These are phyloP conservation scores for Piloderma croceum DNA, from an alignment of 768 basidiomycete genomes.

Conservation along the genomic window DNA sequence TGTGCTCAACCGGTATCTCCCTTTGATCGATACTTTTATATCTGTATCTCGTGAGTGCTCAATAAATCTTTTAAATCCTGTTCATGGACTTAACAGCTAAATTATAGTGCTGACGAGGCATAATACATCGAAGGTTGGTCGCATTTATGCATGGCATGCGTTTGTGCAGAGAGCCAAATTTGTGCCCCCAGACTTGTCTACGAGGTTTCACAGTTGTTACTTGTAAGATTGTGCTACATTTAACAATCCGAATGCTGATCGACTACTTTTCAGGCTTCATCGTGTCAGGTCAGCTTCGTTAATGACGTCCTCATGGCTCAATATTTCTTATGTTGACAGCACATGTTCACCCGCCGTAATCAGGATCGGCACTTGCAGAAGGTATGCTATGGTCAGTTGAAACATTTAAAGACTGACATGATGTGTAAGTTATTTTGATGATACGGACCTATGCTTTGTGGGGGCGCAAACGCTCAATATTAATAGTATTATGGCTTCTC, in stretches of 20 bases:
- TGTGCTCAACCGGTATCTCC: slow-evolving; percentile 36
- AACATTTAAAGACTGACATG: no score
- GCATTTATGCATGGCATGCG: slow-evolving; percentile 8
- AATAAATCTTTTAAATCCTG: not conserved
- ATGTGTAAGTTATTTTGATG: slow-evolving; percentile 30
- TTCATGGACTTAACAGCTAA: not conserved
- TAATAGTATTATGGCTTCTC: slow-evolving; percentile 26
- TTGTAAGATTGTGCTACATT: slow-evolving; percentile 16
- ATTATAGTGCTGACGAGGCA: slow-evolving; percentile 3
- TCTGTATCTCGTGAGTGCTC: slow-evolving; percentile 23
- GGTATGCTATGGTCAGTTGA: no score
- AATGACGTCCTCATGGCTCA: slow-evolving; percentile 16
- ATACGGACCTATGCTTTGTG: slow-evolving; percentile 42
- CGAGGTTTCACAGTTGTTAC: slow-evolving; percentile 25
- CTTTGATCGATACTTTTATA: slow-evolving; percentile 34
- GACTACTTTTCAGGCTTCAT: slow-evolving; percentile 28
- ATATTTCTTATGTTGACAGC: not conserved
- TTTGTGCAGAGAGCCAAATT: not conserved
- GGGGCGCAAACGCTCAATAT: slow-evolving; percentile 31
- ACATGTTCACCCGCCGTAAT: no score
- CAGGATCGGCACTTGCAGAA: no score
- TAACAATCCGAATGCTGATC: not conserved
- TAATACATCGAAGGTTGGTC: slow-evolving; percentile 5
- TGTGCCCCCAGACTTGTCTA: slow-evolving; percentile 18
- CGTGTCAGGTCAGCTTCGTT: slow-evolving; percentile 31